Base-by-base conservation (phyloP, 73 alveolate species). In the Paramecium biaurelia region DNA sequence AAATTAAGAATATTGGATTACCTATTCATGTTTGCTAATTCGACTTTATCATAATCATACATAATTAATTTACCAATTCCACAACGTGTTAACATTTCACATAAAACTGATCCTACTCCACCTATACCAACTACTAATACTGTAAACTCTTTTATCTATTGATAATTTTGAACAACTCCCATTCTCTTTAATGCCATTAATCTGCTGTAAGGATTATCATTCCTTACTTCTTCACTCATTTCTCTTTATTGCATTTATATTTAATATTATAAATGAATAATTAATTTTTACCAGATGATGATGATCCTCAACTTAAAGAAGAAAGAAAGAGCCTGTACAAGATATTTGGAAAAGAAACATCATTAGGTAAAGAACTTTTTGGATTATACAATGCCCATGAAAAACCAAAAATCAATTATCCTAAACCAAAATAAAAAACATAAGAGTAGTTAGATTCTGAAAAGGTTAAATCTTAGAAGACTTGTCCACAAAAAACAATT, bases 61-160 rank as follows among this genome's bases (percentile, higher is more conserved):
- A 67, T 56, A 24, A 70, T 68, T 53, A 96, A 85, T 92, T 96
- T 96, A 82, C 99, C 99, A 57, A 98, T 93, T 28, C 68, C 99
- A 72, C 99, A 98, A 72, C 99, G 93, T 9, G 99, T 98, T 47
- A 98, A 93, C 99, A 98, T 98, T 93, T 98, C 99, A 15, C 99
- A 99, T 56, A 98, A 98, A 12, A 98, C 99, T 28, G 99, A 98
- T 37, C 99, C 99, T 28, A 94, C 98, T 21, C 99, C 99, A n/a
- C 99, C 99, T 2, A 98, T 97, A 7, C 99, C 99, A 30, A 98
- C 99, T 18, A 98, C 98, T 26, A 96, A 85, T 20, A 96, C 97
- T 47, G 97, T 47, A 12, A 47, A 98, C 97, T 10, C 99, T 99
- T 99, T 89, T 45, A 98, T 96, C 30, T 93, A 92, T 74, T 96